Base-by-base conservation (phyloP, 805 yeast genomes). In the Priceomyces carsonii region DNA sequence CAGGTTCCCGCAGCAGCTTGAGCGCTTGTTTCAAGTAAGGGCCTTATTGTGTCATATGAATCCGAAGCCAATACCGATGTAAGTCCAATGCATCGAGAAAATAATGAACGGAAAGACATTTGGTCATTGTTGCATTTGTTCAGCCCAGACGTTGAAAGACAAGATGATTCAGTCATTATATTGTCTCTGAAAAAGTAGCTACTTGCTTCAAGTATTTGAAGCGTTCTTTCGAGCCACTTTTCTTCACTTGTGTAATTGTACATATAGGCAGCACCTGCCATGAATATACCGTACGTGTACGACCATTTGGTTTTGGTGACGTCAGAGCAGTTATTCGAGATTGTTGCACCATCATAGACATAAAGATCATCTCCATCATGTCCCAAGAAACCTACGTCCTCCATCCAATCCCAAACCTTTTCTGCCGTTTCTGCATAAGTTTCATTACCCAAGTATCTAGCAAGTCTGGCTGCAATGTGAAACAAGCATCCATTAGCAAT, bases 401-500 rank as follows among this genome's bases (percentile, higher is more conserved):
- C 59, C 74, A 87, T 67, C 98, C 98, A 90, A 45, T 86, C 78
- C 76, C 86, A 90, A 9, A 83, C 77, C 43, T 62, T 69, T 40
- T 81, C 86, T 27, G 86, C 83, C 79, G 87, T 82, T 6, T 80
- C 85, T 10, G 75, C 74, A 50, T 87, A 90, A 0, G 88, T 67
- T 20, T 71, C 73, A 61, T 90, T 88, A 23, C 75, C 75, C 1
- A 95, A 84, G 60, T 79, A 90, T 48, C 96, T 71, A 2, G 93
- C 93, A 47, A 90, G 71, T 44, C 97, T 73, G 1, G 96, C 93
- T 12, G 85, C 95, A 26, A 90, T 57, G 48, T 87, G 88, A 75
- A 90, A 89, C 36, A 90, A 67, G 32, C 90, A 85, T 18, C 95
- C 97, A 59, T 87, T 90, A n/a, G 95, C 74, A 39, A 90, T 87